phyloP scores from a whole-genome alignment of 345 rosid genomes.

The Microthlaspi erraticum region DNA sequence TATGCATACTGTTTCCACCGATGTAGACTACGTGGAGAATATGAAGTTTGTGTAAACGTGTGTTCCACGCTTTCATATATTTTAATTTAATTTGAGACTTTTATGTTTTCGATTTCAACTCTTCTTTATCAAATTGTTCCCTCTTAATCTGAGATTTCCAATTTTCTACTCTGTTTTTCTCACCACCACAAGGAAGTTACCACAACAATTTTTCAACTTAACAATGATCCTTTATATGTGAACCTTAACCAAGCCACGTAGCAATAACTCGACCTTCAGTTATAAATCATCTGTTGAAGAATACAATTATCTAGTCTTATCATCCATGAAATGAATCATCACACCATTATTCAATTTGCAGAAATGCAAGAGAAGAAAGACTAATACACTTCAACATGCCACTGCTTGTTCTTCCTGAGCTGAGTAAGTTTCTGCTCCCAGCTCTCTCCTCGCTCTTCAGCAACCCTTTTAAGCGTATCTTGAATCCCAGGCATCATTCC shows the following conservation, averaged over 20 bases:
- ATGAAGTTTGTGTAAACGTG: too few species aligned
- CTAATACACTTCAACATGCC: slow-evolving; percentile 99
- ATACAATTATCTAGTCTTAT: slow-evolving; percentile 17
- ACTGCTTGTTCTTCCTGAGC: slow-evolving; percentile 98
- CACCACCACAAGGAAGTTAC: too few species aligned
- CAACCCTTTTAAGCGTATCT: slow-evolving; percentile 85
- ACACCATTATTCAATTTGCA: slow-evolving; percentile 28
- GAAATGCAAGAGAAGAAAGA: not conserved
- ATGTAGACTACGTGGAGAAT: too few species aligned
- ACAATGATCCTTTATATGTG: too few species aligned
- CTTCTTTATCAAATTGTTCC: too few species aligned
- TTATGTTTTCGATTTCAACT: too few species aligned
- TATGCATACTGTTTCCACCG: too few species aligned
- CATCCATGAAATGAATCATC: slow-evolving; percentile 14
- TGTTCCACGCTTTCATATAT: too few species aligned
- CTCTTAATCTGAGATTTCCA: too few species aligned
- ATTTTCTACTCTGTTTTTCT: too few species aligned
- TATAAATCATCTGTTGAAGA: slow-evolving; percentile 3
- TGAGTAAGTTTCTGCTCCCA: slow-evolving; percentile 95
- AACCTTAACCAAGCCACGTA: slow-evolving; percentile 13
- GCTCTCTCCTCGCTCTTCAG: slow-evolving; percentile 84
- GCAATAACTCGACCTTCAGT: not conserved
- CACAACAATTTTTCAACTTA: too few species aligned
- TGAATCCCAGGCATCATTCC: slow-evolving; percentile 99
- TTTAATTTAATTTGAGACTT: too few species aligned